Evolutionary conservation across 2,329 filamentous ascomycete genomes (phyloP), one percentile per base, ranked within the genome.

Genomic region (Exophiala dermatitidis): DNA sequence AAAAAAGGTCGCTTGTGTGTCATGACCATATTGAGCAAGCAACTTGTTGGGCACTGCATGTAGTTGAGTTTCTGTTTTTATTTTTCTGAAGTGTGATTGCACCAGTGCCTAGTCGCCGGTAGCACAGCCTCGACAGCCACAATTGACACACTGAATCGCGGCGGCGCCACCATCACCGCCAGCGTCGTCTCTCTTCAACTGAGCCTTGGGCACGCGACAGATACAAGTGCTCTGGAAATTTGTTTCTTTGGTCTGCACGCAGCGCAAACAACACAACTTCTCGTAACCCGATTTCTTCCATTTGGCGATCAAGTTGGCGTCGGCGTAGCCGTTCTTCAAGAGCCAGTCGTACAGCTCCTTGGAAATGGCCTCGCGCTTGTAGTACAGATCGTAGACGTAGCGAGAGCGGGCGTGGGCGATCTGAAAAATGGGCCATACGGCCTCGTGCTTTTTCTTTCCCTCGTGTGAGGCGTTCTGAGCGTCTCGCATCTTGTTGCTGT

Each of bases 251-350:
- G 93, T 96, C 72, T 98, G 93, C 52, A 98, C 91, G 71, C 93
- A 98, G 58, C 90, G 83, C 51, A 96, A 77, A 70, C 93, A 98
- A 72, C 93, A 98, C 41, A 98, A 74, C 87, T 97, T 96, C 72
- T 98, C 93, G 66, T 98, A 98, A 10, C 93, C 93, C 66, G 94
- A 87, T 76, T 98, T 98, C 82, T 98, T 98, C 93, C 93, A 98
- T 75, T 98, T 98, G 9, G 93, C 93, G 67, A 98, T 97, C 67
- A 98, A 75, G 75, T 90, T 93, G 43, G 88, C 83, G 72, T 98
- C 93, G 3, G 90, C 93, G 69, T 98, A 97, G 46, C 85, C 84
- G 68, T 98, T 96, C 80, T 98, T 98, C 56, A 98, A 75, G 60
- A 97, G 75, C 85, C 88, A 98, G 63, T 97, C 93, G 72, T 98